A percentile compares a stretch with the other conserved stretches of the same genome.
Evolutionary conservation across 768 basidiomycete species (phyloP).

Genomic region (Russula earlei): DNA sequence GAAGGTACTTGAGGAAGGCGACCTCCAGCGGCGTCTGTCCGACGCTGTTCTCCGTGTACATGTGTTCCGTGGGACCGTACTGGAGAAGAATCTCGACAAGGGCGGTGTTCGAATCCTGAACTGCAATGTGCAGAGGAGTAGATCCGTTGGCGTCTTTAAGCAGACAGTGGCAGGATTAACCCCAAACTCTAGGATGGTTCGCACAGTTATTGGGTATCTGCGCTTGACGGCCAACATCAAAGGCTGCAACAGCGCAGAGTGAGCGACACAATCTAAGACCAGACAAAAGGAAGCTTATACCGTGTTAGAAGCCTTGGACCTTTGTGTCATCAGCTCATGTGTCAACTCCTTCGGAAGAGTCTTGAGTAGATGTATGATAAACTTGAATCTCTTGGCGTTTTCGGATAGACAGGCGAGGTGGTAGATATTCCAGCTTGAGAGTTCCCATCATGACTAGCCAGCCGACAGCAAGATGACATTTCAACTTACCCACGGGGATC

Average conservation of each 20-base stretch:
- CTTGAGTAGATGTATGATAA: conserved; percentile 36
- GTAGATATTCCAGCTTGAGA: conserved; percentile 45
- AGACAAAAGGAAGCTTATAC: conserved; percentile 26
- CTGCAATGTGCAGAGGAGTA: conserved; percentile 44
- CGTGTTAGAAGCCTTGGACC: conserved; percentile 39
- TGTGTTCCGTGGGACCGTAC: conserved; percentile 30
- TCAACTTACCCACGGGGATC: conserved; percentile 37
- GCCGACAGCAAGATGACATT: background rate
- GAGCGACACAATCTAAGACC: background rate
- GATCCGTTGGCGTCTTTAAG: conserved; percentile 39
- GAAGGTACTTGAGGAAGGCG: conserved; percentile 18
- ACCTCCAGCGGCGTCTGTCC: conserved; percentile 27
- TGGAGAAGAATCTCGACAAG: conserved; percentile 34
- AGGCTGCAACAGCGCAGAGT: conserved; percentile 31
- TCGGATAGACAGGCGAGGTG: conserved; percentile 35
- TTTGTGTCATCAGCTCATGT: conserved; percentile 35
- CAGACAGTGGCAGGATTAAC: conserved; percentile 28
- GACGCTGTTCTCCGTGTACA: conserved; percentile 39
- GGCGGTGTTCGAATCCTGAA: conserved; percentile 26
- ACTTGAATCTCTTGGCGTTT: conserved; percentile 21
- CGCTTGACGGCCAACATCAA: conserved; percentile 43
- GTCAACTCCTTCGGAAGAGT: conserved; percentile 44
- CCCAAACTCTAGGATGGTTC: conserved; percentile 31
- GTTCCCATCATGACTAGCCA: background rate
- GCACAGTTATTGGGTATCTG: conserved; percentile 25